A percentile compares a stretch with the other conserved stretches of the same genome.
Evolutionary conservation across 495 filamentous ascomycete species (phyloP).

Genomic region (Daldinia childiae): DNA sequence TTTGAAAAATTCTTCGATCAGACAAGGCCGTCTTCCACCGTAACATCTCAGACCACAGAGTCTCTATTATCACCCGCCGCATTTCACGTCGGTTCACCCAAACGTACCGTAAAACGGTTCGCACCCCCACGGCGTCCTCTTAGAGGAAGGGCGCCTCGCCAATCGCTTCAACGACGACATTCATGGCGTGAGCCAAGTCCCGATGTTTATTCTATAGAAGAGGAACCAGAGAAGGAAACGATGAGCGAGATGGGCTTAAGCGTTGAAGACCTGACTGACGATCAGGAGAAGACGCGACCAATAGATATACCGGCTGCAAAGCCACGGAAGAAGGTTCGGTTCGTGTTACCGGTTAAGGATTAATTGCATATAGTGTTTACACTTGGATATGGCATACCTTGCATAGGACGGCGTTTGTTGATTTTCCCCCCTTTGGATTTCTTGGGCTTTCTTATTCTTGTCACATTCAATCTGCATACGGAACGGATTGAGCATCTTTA

Average conservation of each 20-base stretch:
- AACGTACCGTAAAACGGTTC: slow-evolving; percentile 34
- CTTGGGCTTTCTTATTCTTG: slow-evolving; percentile 4
- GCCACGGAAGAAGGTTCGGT: slow-evolving; percentile 61
- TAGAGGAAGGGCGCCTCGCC: slow-evolving; percentile 35
- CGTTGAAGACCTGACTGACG: slow-evolving; percentile 39
- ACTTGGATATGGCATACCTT: slow-evolving; percentile 28
- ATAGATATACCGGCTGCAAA: slow-evolving; percentile 58
- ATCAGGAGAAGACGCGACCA: slow-evolving; percentile 36
- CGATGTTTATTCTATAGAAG: slow-evolving; percentile 62
- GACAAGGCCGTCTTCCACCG: slow-evolving; percentile 35
- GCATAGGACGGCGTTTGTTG: slow-evolving; percentile 34
- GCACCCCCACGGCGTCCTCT: slow-evolving; percentile 37
- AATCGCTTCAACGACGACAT: slow-evolving; percentile 49
- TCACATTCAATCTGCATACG: slow-evolving; percentile 22
- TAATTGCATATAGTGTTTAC: slow-evolving; percentile 29
- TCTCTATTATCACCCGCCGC: slow-evolving; percentile 44
- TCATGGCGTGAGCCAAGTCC: slow-evolving; percentile 63
- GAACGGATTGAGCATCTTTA: slow-evolving; percentile 17
- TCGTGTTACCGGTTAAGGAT: slow-evolving; percentile 56
- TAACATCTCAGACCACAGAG: slow-evolving; percentile 42
- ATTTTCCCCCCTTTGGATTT: slow-evolving; percentile 15
- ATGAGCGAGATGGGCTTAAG: slow-evolving; percentile 50
- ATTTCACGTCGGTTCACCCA: slow-evolving; percentile 43
- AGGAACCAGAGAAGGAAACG: slow-evolving; percentile 57
- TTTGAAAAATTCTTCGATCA: slow-evolving; percentile 46